These are phyloP conservation scores for Gentiana macrophylla DNA, from an alignment of 257 asterid species.

Conservation along the genomic window DNA sequence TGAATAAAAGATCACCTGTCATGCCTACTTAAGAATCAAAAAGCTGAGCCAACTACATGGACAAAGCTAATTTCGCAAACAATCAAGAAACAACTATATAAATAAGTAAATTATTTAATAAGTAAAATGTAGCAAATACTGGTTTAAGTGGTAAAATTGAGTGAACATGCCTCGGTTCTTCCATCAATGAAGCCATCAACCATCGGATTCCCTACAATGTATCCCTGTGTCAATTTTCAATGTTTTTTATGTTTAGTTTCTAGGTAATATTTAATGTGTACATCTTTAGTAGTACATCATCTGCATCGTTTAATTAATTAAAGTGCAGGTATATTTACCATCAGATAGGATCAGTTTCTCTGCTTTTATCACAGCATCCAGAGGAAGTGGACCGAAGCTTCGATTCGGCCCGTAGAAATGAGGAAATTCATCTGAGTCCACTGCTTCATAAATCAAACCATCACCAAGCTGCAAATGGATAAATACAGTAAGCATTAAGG, in stretches of 20 bases:
- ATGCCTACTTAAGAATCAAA: slow-evolving; percentile 78
- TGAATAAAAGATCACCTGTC: slow-evolving; percentile 39
- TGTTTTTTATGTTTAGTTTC: no score
- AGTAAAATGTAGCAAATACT: no score
- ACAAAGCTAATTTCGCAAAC: background rate
- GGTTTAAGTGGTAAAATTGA: background rate
- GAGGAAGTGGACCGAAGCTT: slow-evolving; percentile 67
- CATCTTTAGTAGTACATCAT: no score
- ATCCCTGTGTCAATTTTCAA: no score
- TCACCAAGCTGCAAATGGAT: slow-evolving; percentile 54
- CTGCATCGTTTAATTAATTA: slow-evolving; percentile 13
- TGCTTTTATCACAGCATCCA: slow-evolving; percentile 47
- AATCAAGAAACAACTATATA: background rate
- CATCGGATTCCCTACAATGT: no score
- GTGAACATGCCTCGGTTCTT: slow-evolving; percentile 40
- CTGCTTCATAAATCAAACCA: slow-evolving; percentile 71
- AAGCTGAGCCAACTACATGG: slow-evolving; percentile 70
- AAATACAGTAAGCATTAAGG: background rate
- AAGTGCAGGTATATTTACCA: slow-evolving; percentile 47
- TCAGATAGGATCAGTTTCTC: slow-evolving; percentile 46
- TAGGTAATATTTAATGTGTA: no score
- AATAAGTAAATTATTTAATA: background rate
- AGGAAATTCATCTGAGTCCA: slow-evolving; percentile 49
- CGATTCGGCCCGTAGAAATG: slow-evolving; percentile 90
- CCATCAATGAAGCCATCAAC: slow-evolving; percentile 35